Evolutionary conservation across 2,329 filamentous ascomycete species (phyloP).

Genomic region (Stachybotrys echinatus): DNA sequence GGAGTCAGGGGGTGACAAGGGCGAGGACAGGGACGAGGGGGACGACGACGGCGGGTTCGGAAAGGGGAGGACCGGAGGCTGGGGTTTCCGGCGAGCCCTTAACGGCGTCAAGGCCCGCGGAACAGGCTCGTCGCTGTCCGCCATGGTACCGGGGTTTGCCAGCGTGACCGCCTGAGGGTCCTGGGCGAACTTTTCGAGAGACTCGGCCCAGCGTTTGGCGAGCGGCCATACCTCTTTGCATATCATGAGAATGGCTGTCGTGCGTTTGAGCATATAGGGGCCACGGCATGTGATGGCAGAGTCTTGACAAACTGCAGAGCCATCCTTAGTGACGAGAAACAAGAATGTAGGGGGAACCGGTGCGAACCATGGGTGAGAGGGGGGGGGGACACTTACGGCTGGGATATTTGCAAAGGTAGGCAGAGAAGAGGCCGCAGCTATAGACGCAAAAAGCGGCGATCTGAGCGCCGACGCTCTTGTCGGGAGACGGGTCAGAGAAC

Average conservation of each 20-base stretch:
- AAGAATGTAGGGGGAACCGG: background rate
- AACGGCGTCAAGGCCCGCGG: conserved; percentile 11
- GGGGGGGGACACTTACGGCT: conserved; percentile 28
- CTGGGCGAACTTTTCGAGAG: conserved; percentile 40
- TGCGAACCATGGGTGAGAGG: background rate
- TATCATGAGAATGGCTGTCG: conserved; percentile 39
- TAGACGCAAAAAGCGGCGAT: conserved; percentile 52
- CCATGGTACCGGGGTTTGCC: conserved; percentile 42
- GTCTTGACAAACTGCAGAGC: conserved; percentile 35
- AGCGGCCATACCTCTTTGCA: conserved; percentile 48
- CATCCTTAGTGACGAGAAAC: background rate
- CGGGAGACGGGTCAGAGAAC: conserved; percentile 37
- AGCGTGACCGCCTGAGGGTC: conserved; percentile 34
- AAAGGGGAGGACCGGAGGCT: background rate
- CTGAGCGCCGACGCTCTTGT: conserved; percentile 47
- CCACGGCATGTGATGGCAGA: conserved; percentile 31
- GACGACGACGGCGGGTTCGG: conserved; percentile 8
- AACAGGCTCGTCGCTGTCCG: conserved; percentile 35
- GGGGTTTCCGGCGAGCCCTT: too few relatives aligned
- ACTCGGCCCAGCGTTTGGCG: conserved; percentile 46
- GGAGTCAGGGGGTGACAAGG: background rate
- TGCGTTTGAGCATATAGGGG: conserved; percentile 39
- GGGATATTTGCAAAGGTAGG: conserved; percentile 47
- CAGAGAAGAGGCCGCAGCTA: conserved; percentile 47
- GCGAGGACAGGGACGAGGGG: conserved; percentile 5